phyloP scores from a whole-genome alignment of 1,284 basidiomycete species.

The Blastosporella zonata region DNA sequence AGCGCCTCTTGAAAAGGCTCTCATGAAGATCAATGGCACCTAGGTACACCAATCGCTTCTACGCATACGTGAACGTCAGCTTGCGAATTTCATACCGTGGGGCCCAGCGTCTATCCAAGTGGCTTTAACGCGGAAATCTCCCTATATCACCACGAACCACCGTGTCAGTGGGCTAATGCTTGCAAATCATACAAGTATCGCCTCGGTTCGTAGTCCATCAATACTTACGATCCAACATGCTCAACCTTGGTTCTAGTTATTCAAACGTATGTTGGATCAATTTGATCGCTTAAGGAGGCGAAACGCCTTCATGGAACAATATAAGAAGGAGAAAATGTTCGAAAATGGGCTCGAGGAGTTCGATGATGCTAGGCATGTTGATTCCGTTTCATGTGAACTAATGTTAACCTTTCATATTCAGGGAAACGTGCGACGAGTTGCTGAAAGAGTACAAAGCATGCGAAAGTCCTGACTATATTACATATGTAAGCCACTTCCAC shows the following conservation, averaged over 20 bases:
- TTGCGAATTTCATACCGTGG: slow-evolving; percentile 99
- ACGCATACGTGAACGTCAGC: slow-evolving; percentile 92
- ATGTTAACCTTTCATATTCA: slow-evolving; percentile 27
- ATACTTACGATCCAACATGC: neutral
- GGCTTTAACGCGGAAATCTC: slow-evolving; percentile 88
- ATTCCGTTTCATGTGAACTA: neutral
- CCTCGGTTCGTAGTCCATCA: slow-evolving; percentile 61
- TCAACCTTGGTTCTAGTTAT: slow-evolving; percentile 55
- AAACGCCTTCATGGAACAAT: slow-evolving; percentile 96
- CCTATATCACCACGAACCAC: slow-evolving; percentile 85
- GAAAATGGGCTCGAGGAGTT: slow-evolving; percentile 91
- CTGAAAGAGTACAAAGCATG: slow-evolving; percentile 92
- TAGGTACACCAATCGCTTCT: slow-evolving; percentile 96
- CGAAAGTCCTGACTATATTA: slow-evolving; percentile 88
- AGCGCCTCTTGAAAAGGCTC: neutral
- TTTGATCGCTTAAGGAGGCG: slow-evolving; percentile 87
- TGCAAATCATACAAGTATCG: slow-evolving; percentile 97
- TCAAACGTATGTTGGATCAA: slow-evolving; percentile 95
- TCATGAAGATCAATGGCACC: neutral
- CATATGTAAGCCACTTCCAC: slow-evolving; percentile 53
- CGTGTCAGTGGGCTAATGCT: slow-evolving; percentile 98
- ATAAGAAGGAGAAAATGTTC: slow-evolving; percentile 96
- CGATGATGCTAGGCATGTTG: slow-evolving; percentile 80
- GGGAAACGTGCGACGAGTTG: slow-evolving; percentile 82
- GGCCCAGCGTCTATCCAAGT: slow-evolving; percentile 99